Conservation (phyloP, 352 stramenopile genomes). For the Globisporangium barbulae region DNA sequence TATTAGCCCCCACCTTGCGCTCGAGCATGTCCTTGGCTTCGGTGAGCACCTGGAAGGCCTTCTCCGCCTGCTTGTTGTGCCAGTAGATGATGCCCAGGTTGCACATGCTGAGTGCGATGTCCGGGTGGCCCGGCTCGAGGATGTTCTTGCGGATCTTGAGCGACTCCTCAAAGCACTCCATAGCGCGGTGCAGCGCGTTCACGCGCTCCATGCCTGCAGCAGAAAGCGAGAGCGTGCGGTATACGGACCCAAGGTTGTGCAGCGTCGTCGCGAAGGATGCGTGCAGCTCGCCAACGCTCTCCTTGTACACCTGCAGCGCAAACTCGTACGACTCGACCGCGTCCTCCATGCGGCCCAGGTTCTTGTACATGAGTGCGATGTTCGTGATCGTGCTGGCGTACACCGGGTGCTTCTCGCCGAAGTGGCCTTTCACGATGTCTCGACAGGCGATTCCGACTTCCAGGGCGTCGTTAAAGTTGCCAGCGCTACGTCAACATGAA, state of each 20-base stretch:
- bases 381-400: constrained; percentile 86
- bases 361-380: constrained; percentile 89
- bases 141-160: constrained; percentile 70
- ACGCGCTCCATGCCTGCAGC: constrained; percentile 71
- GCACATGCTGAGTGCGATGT: constrained; percentile 80
- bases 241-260: constrained; percentile 78
- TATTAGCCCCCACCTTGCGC: constrained; percentile 49
- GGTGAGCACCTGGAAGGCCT: constrained; percentile 54
- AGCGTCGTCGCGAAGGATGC: constrained; percentile 82
- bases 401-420: constrained; percentile 74
- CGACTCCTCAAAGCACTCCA: constrained; percentile 79
- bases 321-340: constrained; percentile 81
- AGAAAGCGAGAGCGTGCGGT: constrained; percentile 55
- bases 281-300: constrained; percentile 73
- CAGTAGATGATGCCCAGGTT: constrained; percentile 80
- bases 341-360: constrained; percentile 67
- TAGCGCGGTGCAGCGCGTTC: constrained; percentile 50
- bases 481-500: constrained; percentile 31
- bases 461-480: constrained; percentile 61
- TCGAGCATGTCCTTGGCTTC: constrained; percentile 63
- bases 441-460: constrained; percentile 66
- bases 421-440: constrained; percentile 68
- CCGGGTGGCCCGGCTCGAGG: constrained; percentile 68
- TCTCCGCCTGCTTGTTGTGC: constrained; percentile 77
- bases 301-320: constrained; percentile 78